Evolutionary conservation across 2,329 filamentous ascomycete genomes (phyloP).

Genomic region (Cylindrodendrum hubeiense): DNA sequence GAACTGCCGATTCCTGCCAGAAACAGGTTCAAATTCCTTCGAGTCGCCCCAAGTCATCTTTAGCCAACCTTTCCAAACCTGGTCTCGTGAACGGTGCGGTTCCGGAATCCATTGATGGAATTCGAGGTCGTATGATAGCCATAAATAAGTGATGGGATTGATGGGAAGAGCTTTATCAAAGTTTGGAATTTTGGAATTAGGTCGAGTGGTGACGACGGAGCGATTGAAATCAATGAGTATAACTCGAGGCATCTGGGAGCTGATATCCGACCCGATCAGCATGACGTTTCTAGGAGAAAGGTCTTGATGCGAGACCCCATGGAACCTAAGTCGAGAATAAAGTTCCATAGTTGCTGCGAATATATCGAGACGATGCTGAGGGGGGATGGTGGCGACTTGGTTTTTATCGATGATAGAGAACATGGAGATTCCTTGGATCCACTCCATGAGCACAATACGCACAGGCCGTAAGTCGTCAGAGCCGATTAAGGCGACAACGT

Average conservation of each 20-base stretch:
- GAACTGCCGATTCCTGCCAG: no score
- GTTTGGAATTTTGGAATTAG: neutral
- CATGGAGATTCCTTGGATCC: conserved; percentile 12
- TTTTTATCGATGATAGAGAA: neutral
- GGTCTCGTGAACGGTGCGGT: neutral
- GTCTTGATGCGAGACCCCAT: conserved; percentile 1
- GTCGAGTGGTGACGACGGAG: neutral
- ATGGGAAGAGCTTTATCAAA: neutral
- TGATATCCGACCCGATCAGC: neutral
- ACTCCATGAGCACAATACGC: conserved; percentile 22
- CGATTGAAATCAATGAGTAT: neutral
- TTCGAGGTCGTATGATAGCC: neutral
- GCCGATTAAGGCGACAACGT: neutral
- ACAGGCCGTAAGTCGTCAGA: neutral
- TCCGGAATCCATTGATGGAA: neutral
- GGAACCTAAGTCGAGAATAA: neutral
- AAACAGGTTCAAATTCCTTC: neutral
- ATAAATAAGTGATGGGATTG: neutral
- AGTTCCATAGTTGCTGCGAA: conserved; percentile 13
- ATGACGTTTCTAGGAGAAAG: conserved; percentile 14
- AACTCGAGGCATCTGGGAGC: neutral
- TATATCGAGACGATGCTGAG: conserved; percentile 17
- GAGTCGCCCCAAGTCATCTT: neutral
- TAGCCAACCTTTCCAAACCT: neutral
- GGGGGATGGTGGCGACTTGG: neutral